Evolutionary conservation across 441 rosid genomes (phyloP).

Genomic region (Rhodomyrtus psidioides): DNA sequence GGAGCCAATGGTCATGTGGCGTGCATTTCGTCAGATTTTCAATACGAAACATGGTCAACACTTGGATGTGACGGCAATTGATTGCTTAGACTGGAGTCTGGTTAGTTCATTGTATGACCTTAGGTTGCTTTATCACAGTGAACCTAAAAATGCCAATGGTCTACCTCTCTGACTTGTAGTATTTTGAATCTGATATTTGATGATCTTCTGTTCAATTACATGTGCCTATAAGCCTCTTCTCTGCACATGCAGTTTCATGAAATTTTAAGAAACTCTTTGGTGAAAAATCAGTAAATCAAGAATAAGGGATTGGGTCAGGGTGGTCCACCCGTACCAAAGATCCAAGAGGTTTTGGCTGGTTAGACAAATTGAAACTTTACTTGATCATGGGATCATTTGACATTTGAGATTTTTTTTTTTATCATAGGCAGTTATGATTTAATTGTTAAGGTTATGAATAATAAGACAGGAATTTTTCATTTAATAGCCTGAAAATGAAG

Average conservation of each 20-base stretch:
- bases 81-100: conserved; percentile 21
- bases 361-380: background rate
- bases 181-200: background rate
- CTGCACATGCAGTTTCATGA: background rate
- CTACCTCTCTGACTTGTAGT: background rate
- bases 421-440: background rate
- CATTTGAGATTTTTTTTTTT: background rate
- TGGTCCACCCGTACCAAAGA: background rate
- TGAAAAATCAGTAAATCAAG: background rate
- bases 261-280: background rate
- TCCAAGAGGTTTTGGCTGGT: background rate
- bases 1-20: conserved; percentile 27
- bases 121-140: background rate
- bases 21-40: conserved; percentile 8
- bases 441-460: background rate
- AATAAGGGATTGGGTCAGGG: background rate
- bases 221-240: background rate
- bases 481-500: background rate
- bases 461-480: background rate
- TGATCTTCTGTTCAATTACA: background rate
- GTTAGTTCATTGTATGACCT: background rate
- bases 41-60: conserved; percentile 1
- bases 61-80: conserved; percentile 7
- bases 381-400: background rate
- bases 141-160: background rate